Percentiles rank a stretch among this genome's conserved stretches.
These are phyloP conservation scores for Pelagophyceae sp. DNA, from an alignment of 352 stramenopile genomes.

Conservation along the genomic window DNA sequence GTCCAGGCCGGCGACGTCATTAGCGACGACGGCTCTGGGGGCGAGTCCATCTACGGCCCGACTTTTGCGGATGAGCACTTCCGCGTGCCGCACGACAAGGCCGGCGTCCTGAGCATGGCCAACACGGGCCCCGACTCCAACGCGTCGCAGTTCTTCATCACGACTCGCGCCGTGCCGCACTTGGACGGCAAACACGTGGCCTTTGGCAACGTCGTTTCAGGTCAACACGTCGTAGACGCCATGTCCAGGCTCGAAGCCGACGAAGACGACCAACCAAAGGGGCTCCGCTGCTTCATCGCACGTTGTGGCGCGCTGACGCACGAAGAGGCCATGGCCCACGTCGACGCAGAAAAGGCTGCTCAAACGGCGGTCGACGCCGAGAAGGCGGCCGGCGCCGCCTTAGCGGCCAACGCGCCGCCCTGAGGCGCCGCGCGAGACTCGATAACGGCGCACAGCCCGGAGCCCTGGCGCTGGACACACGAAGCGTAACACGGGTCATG, in stretches of 20 bases:
- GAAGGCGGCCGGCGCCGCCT: too few relatives aligned
- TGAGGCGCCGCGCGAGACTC: too few relatives aligned
- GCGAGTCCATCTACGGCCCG: constrained; percentile 65
- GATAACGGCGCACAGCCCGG: too few relatives aligned
- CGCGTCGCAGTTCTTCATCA: constrained; percentile 98
- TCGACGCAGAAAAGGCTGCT: too few relatives aligned
- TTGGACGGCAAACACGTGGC: constrained; percentile 93
- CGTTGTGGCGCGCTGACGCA: constrained; percentile 76
- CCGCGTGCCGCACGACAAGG: constrained; percentile 61
- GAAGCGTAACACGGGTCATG: too few relatives aligned
- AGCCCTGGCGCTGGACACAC: too few relatives aligned
- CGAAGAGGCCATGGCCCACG: constrained; percentile 39
- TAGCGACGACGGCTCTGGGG: constrained; percentile 70
- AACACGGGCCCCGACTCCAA: constrained; percentile 92
- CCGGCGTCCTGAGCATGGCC: constrained; percentile 88
- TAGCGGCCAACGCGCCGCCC: too few relatives aligned
- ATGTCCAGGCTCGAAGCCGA: constrained; percentile 61
- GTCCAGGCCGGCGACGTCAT: constrained; percentile 83
- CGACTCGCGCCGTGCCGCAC: constrained; percentile 81
- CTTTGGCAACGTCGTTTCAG: constrained; percentile 77
- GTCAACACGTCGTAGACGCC: constrained; percentile 58
- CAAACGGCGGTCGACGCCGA: too few relatives aligned
- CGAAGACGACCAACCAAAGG: constrained; percentile 66
- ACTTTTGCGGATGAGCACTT: constrained; percentile 87
- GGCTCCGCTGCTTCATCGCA: constrained; percentile 62